A percentile compares a stretch with the other conserved stretches of the same genome.
Evolutionary conservation across 1,284 basidiomycete genomes (phyloP).

Genomic region (Cutaneotrichosporon sp.): DNA sequence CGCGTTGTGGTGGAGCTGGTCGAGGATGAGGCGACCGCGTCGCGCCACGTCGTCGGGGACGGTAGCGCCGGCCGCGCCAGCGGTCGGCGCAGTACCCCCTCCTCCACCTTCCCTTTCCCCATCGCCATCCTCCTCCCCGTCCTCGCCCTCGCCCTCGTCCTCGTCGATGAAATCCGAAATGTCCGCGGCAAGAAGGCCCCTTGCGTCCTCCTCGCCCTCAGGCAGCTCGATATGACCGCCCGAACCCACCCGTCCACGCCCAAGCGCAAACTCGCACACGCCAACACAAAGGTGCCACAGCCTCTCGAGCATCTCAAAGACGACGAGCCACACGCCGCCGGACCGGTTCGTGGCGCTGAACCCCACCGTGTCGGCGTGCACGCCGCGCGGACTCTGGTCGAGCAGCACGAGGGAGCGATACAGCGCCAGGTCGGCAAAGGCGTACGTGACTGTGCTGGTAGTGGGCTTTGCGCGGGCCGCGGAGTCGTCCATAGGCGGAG

Average conservation of each 20-base stretch:
- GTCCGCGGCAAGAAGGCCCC: constrained; percentile 19
- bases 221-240: constrained; percentile 20
- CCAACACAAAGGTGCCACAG: constrained; percentile 39
- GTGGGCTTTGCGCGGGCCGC: constrained; percentile 4
- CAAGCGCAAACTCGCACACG: constrained; percentile 43
- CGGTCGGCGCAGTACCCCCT: constrained; percentile 17
- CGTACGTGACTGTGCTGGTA: constrained; percentile 23
- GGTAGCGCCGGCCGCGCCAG: neutral
- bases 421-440: constrained; percentile 35
- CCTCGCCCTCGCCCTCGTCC: constrained; percentile 11
- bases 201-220: constrained; percentile 35
- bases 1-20: constrained; percentile 40
- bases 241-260: constrained; percentile 22
- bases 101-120: neutral
- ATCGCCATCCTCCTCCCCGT: constrained; percentile 2
- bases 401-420: constrained; percentile 38
- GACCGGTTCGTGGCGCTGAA: constrained; percentile 14
- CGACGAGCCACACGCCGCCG: constrained; percentile 36
- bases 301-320: constrained; percentile 34
- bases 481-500: neutral
- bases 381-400: constrained; percentile 27
- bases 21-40: constrained; percentile 32
- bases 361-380: constrained; percentile 19
- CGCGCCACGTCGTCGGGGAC: constrained; percentile 25
- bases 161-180: constrained; percentile 15